Conservation (phyloP, 2,329 filamentous ascomycete species). For the Claviceps fusiformis region DNA sequence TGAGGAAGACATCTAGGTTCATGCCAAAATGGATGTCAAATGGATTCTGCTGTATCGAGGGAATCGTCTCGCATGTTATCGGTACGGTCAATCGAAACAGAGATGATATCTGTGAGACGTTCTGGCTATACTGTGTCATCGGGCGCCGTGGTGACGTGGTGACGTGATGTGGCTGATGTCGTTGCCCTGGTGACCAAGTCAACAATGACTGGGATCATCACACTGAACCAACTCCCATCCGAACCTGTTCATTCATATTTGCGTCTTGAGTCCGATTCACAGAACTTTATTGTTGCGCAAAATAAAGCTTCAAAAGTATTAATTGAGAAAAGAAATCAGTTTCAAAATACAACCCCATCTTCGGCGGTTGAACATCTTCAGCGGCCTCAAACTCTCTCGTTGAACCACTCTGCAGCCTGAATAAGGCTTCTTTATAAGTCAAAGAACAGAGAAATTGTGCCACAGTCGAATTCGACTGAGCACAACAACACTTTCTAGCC, state of each 20-base stretch:
- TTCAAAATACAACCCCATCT: constrained; percentile 7
- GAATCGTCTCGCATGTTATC: background rate
- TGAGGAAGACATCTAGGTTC: background rate
- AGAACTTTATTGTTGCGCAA: constrained; percentile 8
- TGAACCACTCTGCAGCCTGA: constrained; percentile 15
- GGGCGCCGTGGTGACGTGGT: constrained; percentile 9
- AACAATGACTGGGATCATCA: constrained; percentile 16
- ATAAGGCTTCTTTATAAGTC: constrained; percentile 16
- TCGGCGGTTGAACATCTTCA: constrained; percentile 6
- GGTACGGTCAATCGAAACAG: background rate
- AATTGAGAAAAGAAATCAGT: background rate
- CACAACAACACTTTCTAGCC: constrained; percentile 39
- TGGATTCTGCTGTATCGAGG: background rate
- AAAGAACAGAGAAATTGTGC: constrained; percentile 8
- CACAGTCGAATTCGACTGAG: constrained; percentile 35
- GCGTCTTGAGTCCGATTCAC: constrained; percentile 12
- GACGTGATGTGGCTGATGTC: background rate
- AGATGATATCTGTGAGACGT: constrained; percentile 4
- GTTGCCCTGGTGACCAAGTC: constrained; percentile 22
- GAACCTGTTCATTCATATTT: constrained; percentile 11
- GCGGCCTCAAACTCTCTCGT: constrained; percentile 10
- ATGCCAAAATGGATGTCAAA: background rate
- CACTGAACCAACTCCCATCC: constrained; percentile 8
- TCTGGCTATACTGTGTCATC: background rate
- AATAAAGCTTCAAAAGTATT: constrained; percentile 1